Evolutionary conservation across 352 stramenopile genomes (phyloP), one percentile per base, ranked within the genome.

Genomic region (Phytophthora aleatoria): DNA sequence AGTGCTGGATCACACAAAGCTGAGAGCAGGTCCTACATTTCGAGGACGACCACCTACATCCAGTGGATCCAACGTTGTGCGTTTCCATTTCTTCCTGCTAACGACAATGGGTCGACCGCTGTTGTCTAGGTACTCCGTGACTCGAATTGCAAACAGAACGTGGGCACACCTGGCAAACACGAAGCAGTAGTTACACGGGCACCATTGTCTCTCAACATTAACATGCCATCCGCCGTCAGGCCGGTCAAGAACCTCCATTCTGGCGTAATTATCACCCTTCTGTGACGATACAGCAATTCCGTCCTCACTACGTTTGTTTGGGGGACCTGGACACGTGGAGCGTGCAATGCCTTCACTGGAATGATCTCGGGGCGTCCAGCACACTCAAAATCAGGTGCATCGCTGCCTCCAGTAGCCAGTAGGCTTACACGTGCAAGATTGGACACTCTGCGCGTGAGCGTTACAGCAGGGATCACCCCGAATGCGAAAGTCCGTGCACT

Each of bases 221-320:
- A 33, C 28, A 8, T 3, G 28, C 28, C 28, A 33, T 3, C 28
- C 28, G 7, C 28, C 28, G 3, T 3, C 28, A 7, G 28, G 28
- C 28, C 7, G 28, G 3, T 7, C 28, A 7, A 33, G 28, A 3
- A 53, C 30, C n/a, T 62, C 60, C 47, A 52, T 53, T 1, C 52
- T 15, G 5, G 52, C 38, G 13, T 62, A 68, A 15, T 58, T 68
- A 8, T 3, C 10, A 0, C 60, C 43, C 60, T 63, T 68, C 15
- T 58, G 52, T 10, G 43, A 50, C 1, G 43, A 41, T 3, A 67
- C 59, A 1, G 50, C 50, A n/a, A 57, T 56, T 11, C 33, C 26
- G 8, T 27, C 35, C 8, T 61, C 38, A 8, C 5, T 20, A 2
- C 38, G 12, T 12, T 44, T 44, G 13, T 44, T 44, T 6, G 12